These are phyloP conservation scores for Piloderma croceum DNA, from an alignment of 768 basidiomycete species.

Conservation along the genomic window DNA sequence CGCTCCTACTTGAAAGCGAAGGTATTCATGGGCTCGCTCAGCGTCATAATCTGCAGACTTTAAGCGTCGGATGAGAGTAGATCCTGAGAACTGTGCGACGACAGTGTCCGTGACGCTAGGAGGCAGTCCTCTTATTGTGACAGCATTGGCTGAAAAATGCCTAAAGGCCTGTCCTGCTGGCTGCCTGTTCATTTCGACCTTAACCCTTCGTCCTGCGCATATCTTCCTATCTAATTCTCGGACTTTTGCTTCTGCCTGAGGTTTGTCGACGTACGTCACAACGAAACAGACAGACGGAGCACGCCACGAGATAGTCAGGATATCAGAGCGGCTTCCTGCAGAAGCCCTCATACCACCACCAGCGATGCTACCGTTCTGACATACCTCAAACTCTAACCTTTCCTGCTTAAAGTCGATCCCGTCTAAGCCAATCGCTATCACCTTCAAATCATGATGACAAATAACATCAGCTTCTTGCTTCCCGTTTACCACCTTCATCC, in stretches of 20 bases:
- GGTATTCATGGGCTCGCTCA: conserved; percentile 12
- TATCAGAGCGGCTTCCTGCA: conserved; percentile 27
- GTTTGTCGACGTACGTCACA: conserved; percentile 35
- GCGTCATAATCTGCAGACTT: conserved; percentile 18
- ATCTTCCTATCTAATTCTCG: conserved; percentile 30
- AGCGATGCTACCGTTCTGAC: conserved; percentile 31
- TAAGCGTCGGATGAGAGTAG: conserved; percentile 19
- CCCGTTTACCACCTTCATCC: conserved; percentile 20
- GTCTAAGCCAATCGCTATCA: conserved; percentile 40
- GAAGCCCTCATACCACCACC: conserved; percentile 40
- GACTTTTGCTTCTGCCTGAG: conserved; percentile 30
- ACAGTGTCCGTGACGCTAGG: conserved; percentile 16
- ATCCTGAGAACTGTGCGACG: conserved; percentile 27
- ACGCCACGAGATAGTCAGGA: conserved; percentile 48
- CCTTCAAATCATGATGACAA: conserved; percentile 35
- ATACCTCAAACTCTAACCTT: conserved; percentile 36
- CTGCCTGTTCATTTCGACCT: conserved; percentile 37
- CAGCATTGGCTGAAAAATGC: conserved; percentile 26
- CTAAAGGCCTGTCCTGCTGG: conserved; percentile 26
- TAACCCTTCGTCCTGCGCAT: conserved; percentile 40
- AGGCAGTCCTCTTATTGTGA: conserved; percentile 43
- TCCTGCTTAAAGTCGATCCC: conserved; percentile 44
- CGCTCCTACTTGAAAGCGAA: conserved; percentile 22
- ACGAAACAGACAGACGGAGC: conserved; percentile 41
- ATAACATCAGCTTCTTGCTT: conserved; percentile 39